Base-by-base conservation (phyloP, 78 protist species). In the Fonticula alba region DNA sequence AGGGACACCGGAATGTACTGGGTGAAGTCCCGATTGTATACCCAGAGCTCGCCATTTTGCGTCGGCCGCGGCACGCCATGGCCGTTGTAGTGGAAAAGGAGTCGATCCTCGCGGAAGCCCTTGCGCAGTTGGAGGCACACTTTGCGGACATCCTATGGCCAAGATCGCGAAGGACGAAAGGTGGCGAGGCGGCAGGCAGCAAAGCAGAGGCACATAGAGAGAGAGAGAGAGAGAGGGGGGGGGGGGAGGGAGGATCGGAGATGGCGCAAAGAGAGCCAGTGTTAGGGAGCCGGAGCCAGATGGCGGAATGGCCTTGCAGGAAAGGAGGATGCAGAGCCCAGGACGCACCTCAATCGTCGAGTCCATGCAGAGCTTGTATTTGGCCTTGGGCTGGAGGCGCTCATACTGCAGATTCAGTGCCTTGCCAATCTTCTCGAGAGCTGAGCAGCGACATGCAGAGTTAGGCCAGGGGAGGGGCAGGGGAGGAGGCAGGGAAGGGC, bases 31-130 rank as follows among this genome's bases (percentile, higher is more conserved):
- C 87, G 72, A 81, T 89, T 86, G 80, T 88, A 91, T 36, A 92
- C 82, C 97, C 97, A 95, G 13, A 95, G 62, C 59, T 93, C 96
- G 19, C 95, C 96, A 32, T 74, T 69, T 27, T 40, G 37, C 0
- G 97, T 90, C 22, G 98, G 98, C 36, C 64, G 59, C 20, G 97
- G 96, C 22, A 96, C 99, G 40, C 99, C 99, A 38, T 94, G 97
- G 26, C 99, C 99, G 67, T 88, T 92, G 75, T 88, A 96, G 60
- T 96, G 98, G 41, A 92, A 72, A 31, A 96, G 62, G n/a, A 94
- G 79, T 3, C 97, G 76, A 53, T 90, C 93, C n/a, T 86, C 88
- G 43, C 81, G 78, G 19, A 84, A 84, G 53, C 50, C 20, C 19
- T 83, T 53, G n/a, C 96, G 55, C 57, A 77, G 66, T 9, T 58